Percentiles rank a stretch among this genome's conserved stretches.
Evolutionary conservation across 2,329 filamentous ascomycete species (phyloP).

Genomic region (Phoma sp.): DNA sequence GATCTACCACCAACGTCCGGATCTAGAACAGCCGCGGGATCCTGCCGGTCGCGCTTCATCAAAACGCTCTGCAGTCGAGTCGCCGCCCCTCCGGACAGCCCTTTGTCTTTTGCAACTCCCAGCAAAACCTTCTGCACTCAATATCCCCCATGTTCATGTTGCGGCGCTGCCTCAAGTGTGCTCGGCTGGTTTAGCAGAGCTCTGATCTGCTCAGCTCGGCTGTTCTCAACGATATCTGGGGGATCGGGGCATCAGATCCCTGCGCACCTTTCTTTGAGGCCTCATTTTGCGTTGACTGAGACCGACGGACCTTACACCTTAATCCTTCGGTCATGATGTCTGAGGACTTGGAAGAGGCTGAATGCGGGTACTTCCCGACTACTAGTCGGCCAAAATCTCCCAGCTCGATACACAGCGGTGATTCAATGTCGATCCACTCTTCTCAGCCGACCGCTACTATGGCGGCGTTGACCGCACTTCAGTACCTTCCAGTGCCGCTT

Average conservation of each 20-base stretch:
- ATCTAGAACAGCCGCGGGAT: slow-evolving; percentile 20
- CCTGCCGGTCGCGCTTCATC: slow-evolving; percentile 20
- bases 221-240: background rate
- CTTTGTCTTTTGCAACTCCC: background rate
- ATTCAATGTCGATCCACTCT: slow-evolving; percentile 39
- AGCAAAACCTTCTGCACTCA: slow-evolving; percentile 3
- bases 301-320: background rate
- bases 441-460: slow-evolving; percentile 37
- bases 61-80: slow-evolving; percentile 10
- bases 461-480: slow-evolving; percentile 60
- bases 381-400: slow-evolving; percentile 32
- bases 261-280: background rate
- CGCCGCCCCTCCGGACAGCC: slow-evolving; percentile 9
- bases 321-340: slow-evolving; percentile 26
- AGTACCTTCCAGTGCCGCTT: slow-evolving; percentile 75
- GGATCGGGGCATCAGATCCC: slow-evolving; percentile 3
- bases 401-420: slow-evolving; percentile 38
- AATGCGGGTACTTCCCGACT: slow-evolving; percentile 41
- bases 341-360: slow-evolving; percentile 25
- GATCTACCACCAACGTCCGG: slow-evolving; percentile 21
- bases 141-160: slow-evolving; percentile 10
- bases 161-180: slow-evolving; percentile 5
- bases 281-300: background rate
- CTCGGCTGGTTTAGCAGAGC: slow-evolving; percentile 17
- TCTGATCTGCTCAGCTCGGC: slow-evolving; percentile 3